These are phyloP conservation scores for Pythium graminicola DNA, from an alignment of 352 stramenopile genomes.

Conservation along the genomic window DNA sequence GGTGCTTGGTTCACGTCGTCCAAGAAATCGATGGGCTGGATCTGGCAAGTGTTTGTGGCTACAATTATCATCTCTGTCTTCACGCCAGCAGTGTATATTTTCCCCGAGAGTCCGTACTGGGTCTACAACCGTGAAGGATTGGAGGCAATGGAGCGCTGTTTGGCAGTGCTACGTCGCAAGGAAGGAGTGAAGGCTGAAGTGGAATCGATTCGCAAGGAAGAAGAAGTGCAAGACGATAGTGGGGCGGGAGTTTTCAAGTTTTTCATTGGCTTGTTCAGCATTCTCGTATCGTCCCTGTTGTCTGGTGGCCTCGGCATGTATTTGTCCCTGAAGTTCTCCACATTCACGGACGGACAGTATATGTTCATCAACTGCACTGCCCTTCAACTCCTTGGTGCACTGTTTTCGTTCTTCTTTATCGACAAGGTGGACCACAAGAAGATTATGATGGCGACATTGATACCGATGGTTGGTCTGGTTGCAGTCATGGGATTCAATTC, in stretches of 20 bases:
- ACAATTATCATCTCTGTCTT: conserved; percentile 73
- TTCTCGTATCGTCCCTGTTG: conserved; percentile 63
- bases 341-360: conserved; percentile 55
- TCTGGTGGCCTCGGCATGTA: conserved; percentile 70
- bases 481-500: conserved; percentile 54
- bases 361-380: conserved; percentile 75
- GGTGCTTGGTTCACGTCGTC: conserved; percentile 64
- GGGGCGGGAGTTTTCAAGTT: conserved; percentile 55
- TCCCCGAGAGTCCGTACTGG: conserved; percentile 82
- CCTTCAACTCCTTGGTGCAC: conserved; percentile 59
- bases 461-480: conserved; percentile 35
- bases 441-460: conserved; percentile 63
- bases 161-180: conserved; percentile 71
- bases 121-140: conserved; percentile 71
- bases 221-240: conserved; percentile 31
- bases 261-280: conserved; percentile 51
- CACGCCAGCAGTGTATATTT: conserved; percentile 78
- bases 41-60: conserved; percentile 81
- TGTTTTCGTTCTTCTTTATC: conserved; percentile 86
- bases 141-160: conserved; percentile 62
- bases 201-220: conserved; percentile 70
- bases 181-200: conserved; percentile 67
- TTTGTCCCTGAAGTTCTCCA: conserved; percentile 49
- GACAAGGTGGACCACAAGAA: conserved; percentile 69
- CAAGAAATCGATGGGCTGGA: conserved; percentile 69